Evolutionary conservation across 805 yeast genomes (phyloP).

Genomic region (Candida vaughaniae): DNA sequence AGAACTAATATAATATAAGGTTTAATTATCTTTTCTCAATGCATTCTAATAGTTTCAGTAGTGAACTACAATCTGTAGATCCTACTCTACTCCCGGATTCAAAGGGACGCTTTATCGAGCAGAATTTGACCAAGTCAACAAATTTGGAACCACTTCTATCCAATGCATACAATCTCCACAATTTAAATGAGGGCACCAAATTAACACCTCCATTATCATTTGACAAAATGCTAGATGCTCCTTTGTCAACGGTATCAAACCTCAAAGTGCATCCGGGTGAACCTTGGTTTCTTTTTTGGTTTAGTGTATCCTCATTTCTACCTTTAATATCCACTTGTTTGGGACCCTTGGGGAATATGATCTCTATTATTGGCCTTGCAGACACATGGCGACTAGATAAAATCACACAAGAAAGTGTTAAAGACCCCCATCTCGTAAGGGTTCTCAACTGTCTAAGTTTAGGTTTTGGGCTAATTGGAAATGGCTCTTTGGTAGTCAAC

Average conservation of each 20-base stretch:
- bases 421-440: slow-evolving; percentile 45
- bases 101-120: too few species aligned
- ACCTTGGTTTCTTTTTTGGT: slow-evolving; percentile 51
- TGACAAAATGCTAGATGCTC: slow-evolving; percentile 31
- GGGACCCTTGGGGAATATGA: slow-evolving; percentile 77
- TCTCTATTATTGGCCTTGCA: slow-evolving; percentile 68
- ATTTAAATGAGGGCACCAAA: slow-evolving; percentile 15
- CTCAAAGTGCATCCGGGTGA: slow-evolving; percentile 39
- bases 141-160: slow-evolving; percentile 10
- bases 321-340: slow-evolving; percentile 76
- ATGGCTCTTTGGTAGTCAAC: slow-evolving; percentile 66
- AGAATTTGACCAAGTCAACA: too few species aligned
- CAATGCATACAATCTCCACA: slow-evolving; percentile 11
- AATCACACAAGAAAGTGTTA: slow-evolving; percentile 19
- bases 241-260: slow-evolving; percentile 28
- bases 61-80: too few species aligned
- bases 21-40: too few species aligned
- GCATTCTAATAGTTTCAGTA: too few species aligned
- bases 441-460: slow-evolving; percentile 64
- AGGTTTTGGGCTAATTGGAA: slow-evolving; percentile 64
- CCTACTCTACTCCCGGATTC: too few species aligned
- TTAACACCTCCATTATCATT: slow-evolving; percentile 21
- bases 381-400: slow-evolving; percentile 59
- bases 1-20: too few species aligned
- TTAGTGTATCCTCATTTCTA: slow-evolving; percentile 60